Conservation (phyloP, 2,329 filamentous ascomycete species). For the Penicillium olsonii region DNA sequence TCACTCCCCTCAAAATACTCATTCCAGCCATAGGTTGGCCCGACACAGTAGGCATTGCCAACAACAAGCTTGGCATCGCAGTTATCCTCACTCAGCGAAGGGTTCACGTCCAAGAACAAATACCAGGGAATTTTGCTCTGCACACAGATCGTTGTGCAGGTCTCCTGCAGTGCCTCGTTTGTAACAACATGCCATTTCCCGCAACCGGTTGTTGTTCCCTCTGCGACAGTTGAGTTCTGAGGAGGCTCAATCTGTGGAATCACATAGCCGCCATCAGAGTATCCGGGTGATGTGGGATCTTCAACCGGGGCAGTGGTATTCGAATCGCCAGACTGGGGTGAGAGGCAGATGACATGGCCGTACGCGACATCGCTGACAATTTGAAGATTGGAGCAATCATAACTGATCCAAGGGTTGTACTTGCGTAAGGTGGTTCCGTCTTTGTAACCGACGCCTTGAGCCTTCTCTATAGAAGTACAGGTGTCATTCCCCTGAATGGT, state of each 20-base stretch:
- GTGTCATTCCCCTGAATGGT: conserved; percentile 1
- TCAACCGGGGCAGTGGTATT: neutral
- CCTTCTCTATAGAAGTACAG: conserved; percentile 4
- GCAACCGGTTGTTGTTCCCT: neutral
- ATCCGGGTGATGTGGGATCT: neutral
- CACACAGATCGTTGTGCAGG: neutral
- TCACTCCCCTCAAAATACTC: too few relatives aligned
- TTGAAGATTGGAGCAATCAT: neutral
- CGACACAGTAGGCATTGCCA: neutral
- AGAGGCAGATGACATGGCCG: neutral
- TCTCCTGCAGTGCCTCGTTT: neutral
- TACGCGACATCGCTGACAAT: neutral
- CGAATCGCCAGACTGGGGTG: neutral
- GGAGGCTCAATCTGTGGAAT: neutral
- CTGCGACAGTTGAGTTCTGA: neutral
- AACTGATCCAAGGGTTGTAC: neutral
- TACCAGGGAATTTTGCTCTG: neutral
- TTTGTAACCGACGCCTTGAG: neutral
- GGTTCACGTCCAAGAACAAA: neutral
- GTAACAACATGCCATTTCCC: neutral
- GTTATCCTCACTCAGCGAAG: neutral
- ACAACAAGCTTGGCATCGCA: neutral
- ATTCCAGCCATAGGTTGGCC: neutral
- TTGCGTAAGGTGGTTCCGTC: neutral
- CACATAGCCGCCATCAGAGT: neutral